These are phyloP conservation scores for Penicillium lagena DNA, from an alignment of 495 filamentous ascomycete genomes.

Conservation along the genomic window DNA sequence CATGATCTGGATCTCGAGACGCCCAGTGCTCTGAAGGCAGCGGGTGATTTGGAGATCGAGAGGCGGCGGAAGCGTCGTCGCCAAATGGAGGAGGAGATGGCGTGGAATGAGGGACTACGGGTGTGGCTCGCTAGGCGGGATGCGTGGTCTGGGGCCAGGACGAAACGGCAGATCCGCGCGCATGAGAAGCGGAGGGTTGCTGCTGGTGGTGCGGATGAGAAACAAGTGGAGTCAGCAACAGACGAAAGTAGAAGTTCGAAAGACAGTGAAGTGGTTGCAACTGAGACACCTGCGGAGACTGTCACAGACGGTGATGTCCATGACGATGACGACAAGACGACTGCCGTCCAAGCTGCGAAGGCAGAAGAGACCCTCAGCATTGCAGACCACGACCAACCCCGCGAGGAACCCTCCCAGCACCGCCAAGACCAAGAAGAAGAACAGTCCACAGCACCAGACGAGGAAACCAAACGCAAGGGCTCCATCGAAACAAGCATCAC, in stretches of 20 bases:
- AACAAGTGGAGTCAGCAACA: too few species aligned
- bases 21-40: constrained; percentile 1
- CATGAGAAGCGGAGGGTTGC: constrained; percentile 8
- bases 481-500: constrained; percentile 29
- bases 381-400: constrained; percentile 12
- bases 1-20: constrained; percentile 9
- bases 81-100: constrained; percentile 63
- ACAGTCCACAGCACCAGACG: constrained; percentile 17
- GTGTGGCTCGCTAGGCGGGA: constrained; percentile 71
- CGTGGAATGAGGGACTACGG: constrained; percentile 75
- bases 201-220: not conserved
- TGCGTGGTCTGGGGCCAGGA: constrained; percentile 77
- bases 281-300: constrained; percentile 1
- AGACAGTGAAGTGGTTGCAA: constrained; percentile 3
- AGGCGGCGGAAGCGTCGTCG: constrained; percentile 54
- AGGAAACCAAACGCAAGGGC: constrained; percentile 16
- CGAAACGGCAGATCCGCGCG: constrained; percentile 20
- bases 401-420: constrained; percentile 5
- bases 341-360: constrained; percentile 24
- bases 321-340: not conserved
- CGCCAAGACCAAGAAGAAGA: constrained; percentile 16
- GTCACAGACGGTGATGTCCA: not conserved
- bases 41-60: constrained; percentile 25
- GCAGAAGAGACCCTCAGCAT: constrained; percentile 19
- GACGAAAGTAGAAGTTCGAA: not conserved